Percentiles rank a stretch among this genome's conserved stretches.
Conservation (phyloP, 768 basidiomycete genomes). For the Calocybe cyanea region DNA sequence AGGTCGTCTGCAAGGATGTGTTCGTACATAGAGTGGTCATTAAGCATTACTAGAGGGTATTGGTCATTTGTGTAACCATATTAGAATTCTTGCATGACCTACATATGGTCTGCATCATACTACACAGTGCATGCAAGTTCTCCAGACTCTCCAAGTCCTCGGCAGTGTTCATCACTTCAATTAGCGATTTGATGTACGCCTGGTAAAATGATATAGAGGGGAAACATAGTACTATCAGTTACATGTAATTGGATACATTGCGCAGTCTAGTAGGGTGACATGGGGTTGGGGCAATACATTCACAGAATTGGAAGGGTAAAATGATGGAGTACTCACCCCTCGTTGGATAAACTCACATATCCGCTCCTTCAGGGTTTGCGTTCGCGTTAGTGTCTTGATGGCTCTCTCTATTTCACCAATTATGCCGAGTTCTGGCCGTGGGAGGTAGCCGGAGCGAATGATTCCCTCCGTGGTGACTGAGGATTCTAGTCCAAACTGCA, state of each 20-base stretch:
- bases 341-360: slow-evolving; percentile 87
- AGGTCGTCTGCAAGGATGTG: slow-evolving; percentile 90
- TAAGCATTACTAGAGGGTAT: slow-evolving; percentile 71
- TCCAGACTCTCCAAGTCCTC: slow-evolving; percentile 92
- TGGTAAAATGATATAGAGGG: slow-evolving; percentile 26
- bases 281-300: slow-evolving; percentile 7
- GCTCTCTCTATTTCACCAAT: slow-evolving; percentile 77
- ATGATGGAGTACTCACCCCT: slow-evolving; percentile 51
- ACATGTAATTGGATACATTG: slow-evolving; percentile 17
- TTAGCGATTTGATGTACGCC: slow-evolving; percentile 86
- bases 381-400: slow-evolving; percentile 71
- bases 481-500: slow-evolving; percentile 52
- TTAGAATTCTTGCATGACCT: slow-evolving; percentile 18
- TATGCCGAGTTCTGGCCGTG: slow-evolving; percentile 70
- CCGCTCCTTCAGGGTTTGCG: slow-evolving; percentile 71
- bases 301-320: slow-evolving; percentile 8
- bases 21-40: slow-evolving; percentile 93
- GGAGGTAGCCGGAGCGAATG: slow-evolving; percentile 70
- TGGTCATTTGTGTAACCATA: not conserved
- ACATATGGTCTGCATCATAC: slow-evolving; percentile 94
- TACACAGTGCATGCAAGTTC: slow-evolving; percentile 87
- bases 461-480: slow-evolving; percentile 60
- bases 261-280: slow-evolving; percentile 17
- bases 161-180: slow-evolving; percentile 80
- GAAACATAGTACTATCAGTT: slow-evolving; percentile 25